phyloP scores from a whole-genome alignment of 2,329 filamentous ascomycete species.

The Ustulina deusta region DNA sequence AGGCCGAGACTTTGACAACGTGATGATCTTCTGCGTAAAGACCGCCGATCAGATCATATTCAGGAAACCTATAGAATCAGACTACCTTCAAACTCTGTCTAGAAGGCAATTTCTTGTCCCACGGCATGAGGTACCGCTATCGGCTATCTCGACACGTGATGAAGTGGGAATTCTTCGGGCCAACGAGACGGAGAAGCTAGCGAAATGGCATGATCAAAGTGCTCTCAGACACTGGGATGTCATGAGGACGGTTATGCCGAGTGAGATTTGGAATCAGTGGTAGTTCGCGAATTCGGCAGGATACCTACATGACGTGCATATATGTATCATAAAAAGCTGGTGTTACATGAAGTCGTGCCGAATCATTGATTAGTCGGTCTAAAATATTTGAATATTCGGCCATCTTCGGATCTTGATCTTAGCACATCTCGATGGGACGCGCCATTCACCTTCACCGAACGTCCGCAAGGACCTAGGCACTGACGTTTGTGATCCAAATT shows the following conservation, averaged over 20 bases:
- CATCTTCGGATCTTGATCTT: neutral
- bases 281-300: conserved; percentile 55
- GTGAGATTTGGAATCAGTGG: conserved; percentile 88
- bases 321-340: conserved; percentile 4
- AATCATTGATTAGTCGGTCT: conserved; percentile 1
- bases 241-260: conserved; percentile 87
- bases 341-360: neutral
- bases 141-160: conserved; percentile 59
- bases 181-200: conserved; percentile 75
- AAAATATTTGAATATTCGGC: conserved; percentile 3
- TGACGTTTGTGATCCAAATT: neutral
- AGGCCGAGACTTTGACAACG: conserved; percentile 86
- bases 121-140: conserved; percentile 72
- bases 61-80: conserved; percentile 70
- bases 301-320: neutral
- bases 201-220: conserved; percentile 78
- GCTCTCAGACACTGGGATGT: conserved; percentile 90
- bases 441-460: neutral
- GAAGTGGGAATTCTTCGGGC: conserved; percentile 67
- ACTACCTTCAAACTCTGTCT: conserved; percentile 79
- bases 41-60: conserved; percentile 70
- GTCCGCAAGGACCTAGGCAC: neutral
- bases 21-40: conserved; percentile 94
- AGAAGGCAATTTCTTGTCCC: conserved; percentile 79
- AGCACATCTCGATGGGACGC: neutral